Evolutionary conservation across 2,329 filamentous ascomycete genomes (phyloP).

Genomic region (Phoma sp.): DNA sequence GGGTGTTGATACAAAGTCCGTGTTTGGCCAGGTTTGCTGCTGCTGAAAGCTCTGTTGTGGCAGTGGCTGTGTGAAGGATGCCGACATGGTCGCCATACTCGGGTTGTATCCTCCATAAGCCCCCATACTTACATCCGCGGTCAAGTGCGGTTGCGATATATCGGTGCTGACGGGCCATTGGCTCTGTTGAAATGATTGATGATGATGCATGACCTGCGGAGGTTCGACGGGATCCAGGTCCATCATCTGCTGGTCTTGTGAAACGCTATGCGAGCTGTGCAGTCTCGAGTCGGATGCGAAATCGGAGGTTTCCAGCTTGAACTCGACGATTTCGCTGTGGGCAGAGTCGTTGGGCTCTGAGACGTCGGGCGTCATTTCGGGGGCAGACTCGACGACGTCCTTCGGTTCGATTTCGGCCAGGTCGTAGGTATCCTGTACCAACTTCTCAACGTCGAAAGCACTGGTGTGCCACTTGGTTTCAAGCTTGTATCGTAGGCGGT

Average conservation of each 20-base stretch:
- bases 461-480: constrained; percentile 68
- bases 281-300: constrained; percentile 35
- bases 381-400: constrained; percentile 33
- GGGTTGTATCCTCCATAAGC: constrained; percentile 38
- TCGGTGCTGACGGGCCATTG: constrained; percentile 46
- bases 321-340: constrained; percentile 43
- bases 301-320: constrained; percentile 44
- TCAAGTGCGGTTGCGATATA: constrained; percentile 39
- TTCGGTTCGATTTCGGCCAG: constrained; percentile 51
- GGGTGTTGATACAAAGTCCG: constrained; percentile 45
- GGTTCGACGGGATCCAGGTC: constrained; percentile 45
- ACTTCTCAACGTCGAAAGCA: constrained; percentile 59
- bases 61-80: constrained; percentile 43
- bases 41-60: constrained; percentile 40
- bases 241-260: constrained; percentile 44
- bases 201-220: constrained; percentile 37
- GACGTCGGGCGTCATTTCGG: constrained; percentile 32
- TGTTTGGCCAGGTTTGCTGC: constrained; percentile 39
- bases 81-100: constrained; percentile 39
- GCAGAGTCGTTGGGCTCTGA: constrained; percentile 34
- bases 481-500: constrained; percentile 68
- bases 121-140: constrained; percentile 36
- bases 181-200: constrained; percentile 35
- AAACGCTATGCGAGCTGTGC: constrained; percentile 40
- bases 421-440: constrained; percentile 66